Evolutionary conservation across 1,139 yeast genomes (phyloP), one percentile per base, ranked within the genome.

Genomic region (Eremothecium sinecaudum): DNA sequence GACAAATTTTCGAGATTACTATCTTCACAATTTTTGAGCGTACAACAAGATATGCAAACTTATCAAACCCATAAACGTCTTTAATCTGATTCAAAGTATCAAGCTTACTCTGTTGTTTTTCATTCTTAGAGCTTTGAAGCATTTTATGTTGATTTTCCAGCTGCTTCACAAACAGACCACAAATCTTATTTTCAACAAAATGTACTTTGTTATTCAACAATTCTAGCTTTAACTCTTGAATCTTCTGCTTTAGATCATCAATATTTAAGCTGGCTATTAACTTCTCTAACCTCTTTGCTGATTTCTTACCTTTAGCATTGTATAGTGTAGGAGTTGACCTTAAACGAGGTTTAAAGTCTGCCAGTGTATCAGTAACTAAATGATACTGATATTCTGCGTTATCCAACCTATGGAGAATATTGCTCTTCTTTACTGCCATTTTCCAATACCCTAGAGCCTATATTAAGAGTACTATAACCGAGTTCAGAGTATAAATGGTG

Each of bases 151-250:
- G 60, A 37, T 49, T 47, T 47, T 63, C 55, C 28, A 54, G 35
- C 23, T 53, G 37, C 26, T 59, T 61, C 19, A 47, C 47, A 7
- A 71, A 54, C 31, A 59, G 64, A 27, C 63, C 59, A 7, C 47
- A 53, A 36, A 73, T 49, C 43, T 69, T 72, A 36, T 58, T 63
- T 24, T 61, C 54, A 2, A 71, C 58, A 12, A 71, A 69, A 45
- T 70, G 69, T 36, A 67, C 64, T 49, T 78, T 77, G 35, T 69
- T 66, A 13, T 61, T 61, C 40, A 74, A 67, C 13, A 68, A 58
- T 28, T 67, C 69, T 5, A 50, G 37, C 46, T 73, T 72, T 35
- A 75, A 51, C 2, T 61, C 60, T n/a, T 50, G 40, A 14, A 77
- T 67, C 48, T 68, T 66, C 9, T 46, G 43, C 11, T 49, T 44